Conservation (phyloP, 306 rosid genomes). For the Astragalus membranaceus region DNA sequence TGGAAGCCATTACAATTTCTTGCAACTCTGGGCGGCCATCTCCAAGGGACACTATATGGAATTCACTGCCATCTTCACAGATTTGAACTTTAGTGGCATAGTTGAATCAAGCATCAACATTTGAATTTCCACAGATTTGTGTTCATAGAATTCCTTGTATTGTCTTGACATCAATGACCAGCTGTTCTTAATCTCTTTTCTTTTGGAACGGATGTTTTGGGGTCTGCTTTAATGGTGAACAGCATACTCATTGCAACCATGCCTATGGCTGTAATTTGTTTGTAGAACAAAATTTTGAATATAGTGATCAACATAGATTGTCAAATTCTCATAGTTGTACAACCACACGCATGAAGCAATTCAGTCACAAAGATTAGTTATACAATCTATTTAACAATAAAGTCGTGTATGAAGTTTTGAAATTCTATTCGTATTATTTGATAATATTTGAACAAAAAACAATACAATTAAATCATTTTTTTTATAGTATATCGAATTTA, state of each 20-base stretch:
- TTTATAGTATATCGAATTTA: neutral
- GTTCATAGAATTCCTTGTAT: conserved; percentile 19
- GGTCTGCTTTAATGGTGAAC: neutral
- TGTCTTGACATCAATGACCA: conserved; percentile 17
- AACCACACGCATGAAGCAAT: neutral
- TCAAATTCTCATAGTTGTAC: neutral
- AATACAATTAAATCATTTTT: neutral
- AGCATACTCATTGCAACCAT: neutral
- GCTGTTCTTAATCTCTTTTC: conserved; percentile 5
- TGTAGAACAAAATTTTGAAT: conserved; percentile 12
- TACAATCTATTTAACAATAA: neutral
- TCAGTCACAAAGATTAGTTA: too few relatives aligned
- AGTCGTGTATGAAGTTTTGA: neutral
- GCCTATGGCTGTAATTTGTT: neutral
- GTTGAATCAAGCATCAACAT: neutral
- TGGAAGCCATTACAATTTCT: conserved; percentile 2
- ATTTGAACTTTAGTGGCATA: conserved; percentile 9
- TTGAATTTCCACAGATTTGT: neutral
- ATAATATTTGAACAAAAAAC: neutral
- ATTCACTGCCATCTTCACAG: neutral
- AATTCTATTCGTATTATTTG: neutral
- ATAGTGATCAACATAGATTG: conserved; percentile 1
- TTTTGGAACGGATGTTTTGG: conserved; percentile 16
- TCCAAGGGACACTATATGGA: conserved; percentile 12
- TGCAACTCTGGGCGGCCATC: neutral